Percentiles rank a stretch among this genome's conserved stretches.
Conservation (phyloP, 2,329 filamentous ascomycete species). For the Stenocarpella maydis region DNA sequence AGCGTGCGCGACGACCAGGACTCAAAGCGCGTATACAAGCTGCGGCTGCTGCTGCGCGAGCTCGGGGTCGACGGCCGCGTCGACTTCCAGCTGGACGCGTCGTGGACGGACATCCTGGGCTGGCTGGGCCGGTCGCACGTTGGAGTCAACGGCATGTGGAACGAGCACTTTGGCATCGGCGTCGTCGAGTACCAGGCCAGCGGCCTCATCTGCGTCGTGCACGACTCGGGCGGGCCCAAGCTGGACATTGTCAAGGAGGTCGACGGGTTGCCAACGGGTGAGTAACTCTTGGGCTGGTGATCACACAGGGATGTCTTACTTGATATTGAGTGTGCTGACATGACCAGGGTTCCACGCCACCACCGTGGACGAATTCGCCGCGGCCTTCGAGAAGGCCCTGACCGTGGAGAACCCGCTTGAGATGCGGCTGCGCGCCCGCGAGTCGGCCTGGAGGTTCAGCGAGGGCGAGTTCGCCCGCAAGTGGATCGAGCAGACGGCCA, state of each 20-base stretch:
- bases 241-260: conserved; percentile 88
- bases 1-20: conserved; percentile 89
- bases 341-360: conserved; percentile 81
- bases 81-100: conserved; percentile 87
- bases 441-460: conserved; percentile 84
- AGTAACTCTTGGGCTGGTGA: conserved; percentile 40
- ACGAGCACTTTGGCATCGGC: conserved; percentile 98
- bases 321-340: no score
- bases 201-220: conserved; percentile 90
- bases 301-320: not conserved
- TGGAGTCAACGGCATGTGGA: conserved; percentile 99
- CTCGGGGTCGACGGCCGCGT: conserved; percentile 84
- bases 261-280: conserved; percentile 80
- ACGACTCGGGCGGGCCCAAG: conserved; percentile 92
- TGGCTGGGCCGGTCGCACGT: conserved; percentile 81
- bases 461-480: conserved; percentile 83
- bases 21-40: conserved; percentile 84
- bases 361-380: conserved; percentile 79
- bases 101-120: conserved; percentile 85
- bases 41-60: conserved; percentile 86
- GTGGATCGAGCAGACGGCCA: conserved; percentile 80
- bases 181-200: conserved; percentile 98
- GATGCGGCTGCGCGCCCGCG: conserved; percentile 78
- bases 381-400: conserved; percentile 80
- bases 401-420: conserved; percentile 74